phyloP scores from a whole-genome alignment of 768 basidiomycete genomes.

The Lentinula sp. region DNA sequence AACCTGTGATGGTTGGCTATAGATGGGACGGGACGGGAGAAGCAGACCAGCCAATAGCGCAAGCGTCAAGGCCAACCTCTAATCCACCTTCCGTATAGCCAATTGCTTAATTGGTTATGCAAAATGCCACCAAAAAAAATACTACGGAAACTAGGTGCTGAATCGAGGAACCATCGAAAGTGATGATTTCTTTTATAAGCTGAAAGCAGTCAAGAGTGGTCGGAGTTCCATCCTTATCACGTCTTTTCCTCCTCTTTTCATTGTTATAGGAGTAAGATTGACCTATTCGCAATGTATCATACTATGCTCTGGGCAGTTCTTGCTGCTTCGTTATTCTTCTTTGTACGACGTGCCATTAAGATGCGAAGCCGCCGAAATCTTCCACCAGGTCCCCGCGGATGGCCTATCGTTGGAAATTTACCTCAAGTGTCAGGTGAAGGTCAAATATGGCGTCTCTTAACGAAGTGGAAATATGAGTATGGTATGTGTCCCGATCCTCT shows the following conservation, averaged over 20 bases:
- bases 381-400: not conserved
- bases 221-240: not conserved
- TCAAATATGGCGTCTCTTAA: not conserved
- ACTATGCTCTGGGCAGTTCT: not conserved
- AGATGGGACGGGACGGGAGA: not conserved
- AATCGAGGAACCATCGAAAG: not conserved
- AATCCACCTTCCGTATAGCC: not conserved
- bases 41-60: not conserved
- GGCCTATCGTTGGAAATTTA: not conserved
- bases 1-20: not conserved
- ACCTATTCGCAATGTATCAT: not conserved
- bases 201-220: not conserved
- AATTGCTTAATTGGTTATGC: not conserved
- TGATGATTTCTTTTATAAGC: not conserved
- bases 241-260: not conserved
- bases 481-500: not conserved
- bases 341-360: not conserved
- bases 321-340: not conserved
- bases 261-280: not conserved
- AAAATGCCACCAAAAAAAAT: not conserved
- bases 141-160: not conserved
- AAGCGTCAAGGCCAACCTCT: not conserved
- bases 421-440: not conserved
- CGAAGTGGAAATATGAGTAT: constrained; percentile 1
- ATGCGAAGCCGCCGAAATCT: not conserved